These are phyloP conservation scores for Colletotrichum nymphaeae DNA, from an alignment of 2,329 filamentous ascomycete species.

Conservation along the genomic window DNA sequence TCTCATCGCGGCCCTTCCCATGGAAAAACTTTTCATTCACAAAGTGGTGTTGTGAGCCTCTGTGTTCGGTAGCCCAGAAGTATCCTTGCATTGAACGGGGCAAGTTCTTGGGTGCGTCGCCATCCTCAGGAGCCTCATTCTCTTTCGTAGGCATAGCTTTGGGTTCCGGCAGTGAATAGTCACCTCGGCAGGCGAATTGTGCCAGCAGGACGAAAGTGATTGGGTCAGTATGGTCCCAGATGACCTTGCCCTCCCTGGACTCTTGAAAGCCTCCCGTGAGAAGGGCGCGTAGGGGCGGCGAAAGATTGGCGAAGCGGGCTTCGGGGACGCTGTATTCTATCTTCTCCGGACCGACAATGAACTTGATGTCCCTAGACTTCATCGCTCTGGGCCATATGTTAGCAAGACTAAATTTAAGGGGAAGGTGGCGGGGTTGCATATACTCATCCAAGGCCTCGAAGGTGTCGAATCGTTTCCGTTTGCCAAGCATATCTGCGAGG, in stretches of 20 bases:
- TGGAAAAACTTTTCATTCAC: not conserved
- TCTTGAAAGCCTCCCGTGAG: not conserved
- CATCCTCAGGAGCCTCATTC: not conserved
- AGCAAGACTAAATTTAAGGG: not conserved
- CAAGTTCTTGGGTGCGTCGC: too few relatives aligned
- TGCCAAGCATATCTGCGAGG: not conserved
- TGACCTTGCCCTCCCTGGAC: not conserved
- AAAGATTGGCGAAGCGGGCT: not conserved
- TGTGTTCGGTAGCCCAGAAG: not conserved
- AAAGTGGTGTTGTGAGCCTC: not conserved
- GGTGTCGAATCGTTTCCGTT: not conserved
- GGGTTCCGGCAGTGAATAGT: not conserved
- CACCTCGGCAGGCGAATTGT: not conserved
- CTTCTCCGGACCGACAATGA: not conserved
- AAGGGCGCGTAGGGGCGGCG: not conserved
- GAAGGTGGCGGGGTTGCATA: not conserved
- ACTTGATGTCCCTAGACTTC: not conserved
- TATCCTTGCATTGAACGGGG: too few relatives aligned
- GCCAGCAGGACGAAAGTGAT: not conserved
- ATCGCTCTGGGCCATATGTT: not conserved
- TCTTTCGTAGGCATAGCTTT: not conserved
- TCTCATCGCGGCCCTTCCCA: not conserved
- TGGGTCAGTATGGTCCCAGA: not conserved
- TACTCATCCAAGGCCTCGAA: not conserved
- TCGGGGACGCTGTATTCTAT: not conserved